Evolutionary conservation across 371 early-diverging fungal genomes (phyloP), one percentile per base, ranked within the genome.

Genomic region (Amoeboaphelidium protococcarum): DNA sequence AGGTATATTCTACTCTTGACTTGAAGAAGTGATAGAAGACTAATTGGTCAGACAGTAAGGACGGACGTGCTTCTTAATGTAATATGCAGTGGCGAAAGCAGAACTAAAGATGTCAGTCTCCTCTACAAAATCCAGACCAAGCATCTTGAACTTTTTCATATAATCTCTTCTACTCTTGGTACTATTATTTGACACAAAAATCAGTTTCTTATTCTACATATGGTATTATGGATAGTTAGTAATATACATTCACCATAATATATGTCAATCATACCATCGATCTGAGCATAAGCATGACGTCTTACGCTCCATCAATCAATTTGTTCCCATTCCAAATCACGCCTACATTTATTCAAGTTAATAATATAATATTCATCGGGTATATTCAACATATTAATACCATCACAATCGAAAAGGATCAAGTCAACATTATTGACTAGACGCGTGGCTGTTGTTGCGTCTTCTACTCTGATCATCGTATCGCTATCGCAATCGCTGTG

Each of bases 121-220:
- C 46, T 59, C 55, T 2, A 59, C 53, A 13, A 82, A 84, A 44
- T 75, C 58, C 40, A 90, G 72, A 23, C 80, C 80, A 22, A 88
- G 62, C 21, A 62, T 65, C 41, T 63, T 53, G 55, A 94, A 85
- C 66, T 90, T 91, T 40, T 73, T 63, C 22, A 75, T 57, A 53
- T 87, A 89, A 41, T 70, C 61, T 3, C 54, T 54, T 27, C 94
- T 75, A 21, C 89, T 85, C 50, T 80, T 81, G 12, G 86, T 76
- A 61, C 82, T 81, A 67, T 95, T 95, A 73, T 95, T 95, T 37
- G 96, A 82, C 6, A 95, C 89, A 62, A 89, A 92, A 41, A 85
- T 65, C 16, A 89, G 52, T 23, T 71, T 69, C 62, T 94, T 44
- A 16, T 47, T 13, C 4, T 22, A 24, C 40, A n/a, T 24, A 45